phyloP scores from a whole-genome alignment of 83 land plant species.

The Diphasiastrum complanatum region DNA sequence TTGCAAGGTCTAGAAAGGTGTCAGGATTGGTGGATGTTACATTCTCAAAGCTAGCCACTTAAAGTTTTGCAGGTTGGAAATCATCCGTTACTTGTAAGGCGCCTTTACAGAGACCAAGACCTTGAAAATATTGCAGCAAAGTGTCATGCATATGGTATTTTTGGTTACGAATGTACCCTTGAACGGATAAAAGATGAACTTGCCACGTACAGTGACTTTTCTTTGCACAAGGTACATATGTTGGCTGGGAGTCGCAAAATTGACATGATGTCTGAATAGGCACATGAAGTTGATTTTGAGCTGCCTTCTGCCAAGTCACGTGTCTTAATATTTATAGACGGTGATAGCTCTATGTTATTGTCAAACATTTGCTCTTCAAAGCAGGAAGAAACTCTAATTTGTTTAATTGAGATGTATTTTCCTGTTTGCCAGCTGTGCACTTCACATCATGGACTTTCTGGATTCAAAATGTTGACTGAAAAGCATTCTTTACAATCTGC shows the following conservation, averaged over 20 bases:
- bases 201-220: slow-evolving; percentile 67
- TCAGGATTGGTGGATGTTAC: background rate
- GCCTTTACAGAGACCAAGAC: slow-evolving; percentile 70
- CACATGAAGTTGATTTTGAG: slow-evolving; percentile 15
- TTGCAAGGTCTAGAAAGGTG: background rate
- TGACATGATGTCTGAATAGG: slow-evolving; percentile 2
- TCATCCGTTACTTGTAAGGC: slow-evolving; percentile 92
- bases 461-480: slow-evolving; percentile 47
- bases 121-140: slow-evolving; percentile 62
- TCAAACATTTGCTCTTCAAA: background rate
- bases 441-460: slow-evolving; percentile 42
- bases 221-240: slow-evolving; percentile 62
- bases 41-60: too few species aligned
- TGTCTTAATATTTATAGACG: too few species aligned
- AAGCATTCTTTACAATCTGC: slow-evolving; percentile 70
- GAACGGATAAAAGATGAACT: slow-evolving; percentile 81
- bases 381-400: background rate
- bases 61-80: slow-evolving; percentile 85
- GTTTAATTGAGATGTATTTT: background rate
- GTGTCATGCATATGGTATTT: slow-evolving; percentile 63
- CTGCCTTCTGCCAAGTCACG: background rate
- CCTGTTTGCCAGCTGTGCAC: slow-evolving; percentile 50
- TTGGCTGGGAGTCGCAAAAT: too few species aligned
- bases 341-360: background rate
- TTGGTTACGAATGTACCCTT: slow-evolving; percentile 81